Percentiles rank a stretch among this genome's conserved stretches.
phyloP scores from a whole-genome alignment of 176 grass and related monocot genomes.

The Cenchrus purpureus region DNA sequence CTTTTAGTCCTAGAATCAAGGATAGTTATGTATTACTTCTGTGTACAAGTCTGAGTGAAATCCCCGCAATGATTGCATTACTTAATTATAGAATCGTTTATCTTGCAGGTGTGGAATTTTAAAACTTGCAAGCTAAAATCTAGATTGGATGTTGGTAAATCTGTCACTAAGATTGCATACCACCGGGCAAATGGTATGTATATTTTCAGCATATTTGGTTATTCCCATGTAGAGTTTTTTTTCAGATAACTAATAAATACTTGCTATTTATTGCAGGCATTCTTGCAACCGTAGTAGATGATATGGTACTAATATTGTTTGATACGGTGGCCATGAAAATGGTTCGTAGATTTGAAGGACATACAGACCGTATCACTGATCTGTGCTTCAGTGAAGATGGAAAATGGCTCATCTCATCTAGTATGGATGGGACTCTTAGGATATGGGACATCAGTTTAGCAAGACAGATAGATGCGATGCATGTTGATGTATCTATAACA shows the following conservation, averaged over 20 bases:
- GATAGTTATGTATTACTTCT: constrained; percentile 14
- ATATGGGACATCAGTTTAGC: constrained; percentile 97
- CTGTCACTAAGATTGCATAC: constrained; percentile 84
- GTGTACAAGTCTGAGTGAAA: neutral
- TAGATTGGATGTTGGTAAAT: constrained; percentile 71
- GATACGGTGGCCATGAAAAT: constrained; percentile 71
- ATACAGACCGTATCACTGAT: constrained; percentile 88
- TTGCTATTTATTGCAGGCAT: constrained; percentile 70
- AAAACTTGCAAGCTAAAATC: constrained; percentile 74
- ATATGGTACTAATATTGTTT: constrained; percentile 78
- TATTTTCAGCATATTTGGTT: constrained; percentile 29
- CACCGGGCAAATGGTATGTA: constrained; percentile 78
- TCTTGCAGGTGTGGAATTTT: constrained; percentile 84
- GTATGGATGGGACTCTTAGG: constrained; percentile 96
- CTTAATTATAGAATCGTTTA: constrained; percentile 17
- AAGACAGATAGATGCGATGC: constrained; percentile 95
- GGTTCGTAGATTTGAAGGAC: constrained; percentile 92
- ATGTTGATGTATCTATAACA: constrained; percentile 79
- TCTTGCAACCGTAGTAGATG: constrained; percentile 80
- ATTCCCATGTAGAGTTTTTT: constrained; percentile 21
- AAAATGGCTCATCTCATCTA: constrained; percentile 90
- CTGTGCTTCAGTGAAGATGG: constrained; percentile 96
- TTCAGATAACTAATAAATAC: constrained; percentile 37
- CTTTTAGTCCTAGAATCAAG: constrained; percentile 28
- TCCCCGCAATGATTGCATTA: neutral